Evolutionary conservation across 495 filamentous ascomycete genomes (phyloP).

Genomic region (Aspergillus haitiensis): DNA sequence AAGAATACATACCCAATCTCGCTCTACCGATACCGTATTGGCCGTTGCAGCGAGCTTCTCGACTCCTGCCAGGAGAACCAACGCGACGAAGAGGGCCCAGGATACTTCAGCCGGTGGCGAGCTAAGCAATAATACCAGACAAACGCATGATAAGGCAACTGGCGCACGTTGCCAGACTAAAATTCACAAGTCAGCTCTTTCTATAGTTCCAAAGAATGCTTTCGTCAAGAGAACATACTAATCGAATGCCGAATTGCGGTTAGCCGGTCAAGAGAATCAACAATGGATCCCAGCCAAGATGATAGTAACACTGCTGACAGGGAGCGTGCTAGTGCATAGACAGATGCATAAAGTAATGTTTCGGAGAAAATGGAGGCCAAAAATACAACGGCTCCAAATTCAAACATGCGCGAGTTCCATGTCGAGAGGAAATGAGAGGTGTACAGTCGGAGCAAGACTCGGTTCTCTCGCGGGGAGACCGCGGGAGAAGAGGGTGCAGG

Average conservation of each 20-base stretch:
- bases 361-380: conserved; percentile 58
- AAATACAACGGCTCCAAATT: conserved; percentile 64
- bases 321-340: conserved; percentile 40
- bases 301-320: conserved; percentile 34
- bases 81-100: conserved; percentile 40
- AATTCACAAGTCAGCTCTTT: background rate
- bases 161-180: conserved; percentile 42
- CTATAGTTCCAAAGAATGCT: background rate
- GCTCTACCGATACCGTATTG: conserved; percentile 64
- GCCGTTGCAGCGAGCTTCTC: conserved; percentile 55
- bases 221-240: conserved; percentile 32
- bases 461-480: background rate
- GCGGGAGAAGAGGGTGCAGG: background rate
- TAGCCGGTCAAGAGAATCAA: conserved; percentile 48
- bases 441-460: conserved; percentile 41
- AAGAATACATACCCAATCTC: conserved; percentile 58
- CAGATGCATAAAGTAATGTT: conserved; percentile 48
- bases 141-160: conserved; percentile 40
- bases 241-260: conserved; percentile 51
- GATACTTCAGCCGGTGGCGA: conserved; percentile 21
- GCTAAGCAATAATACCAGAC: conserved; percentile 28
- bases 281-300: conserved; percentile 47
- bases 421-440: conserved; percentile 65
- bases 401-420: conserved; percentile 71
- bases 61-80: conserved; percentile 53